Conservation (phyloP, 1,284 basidiomycete species). For the Ganoderma sinense region DNA sequence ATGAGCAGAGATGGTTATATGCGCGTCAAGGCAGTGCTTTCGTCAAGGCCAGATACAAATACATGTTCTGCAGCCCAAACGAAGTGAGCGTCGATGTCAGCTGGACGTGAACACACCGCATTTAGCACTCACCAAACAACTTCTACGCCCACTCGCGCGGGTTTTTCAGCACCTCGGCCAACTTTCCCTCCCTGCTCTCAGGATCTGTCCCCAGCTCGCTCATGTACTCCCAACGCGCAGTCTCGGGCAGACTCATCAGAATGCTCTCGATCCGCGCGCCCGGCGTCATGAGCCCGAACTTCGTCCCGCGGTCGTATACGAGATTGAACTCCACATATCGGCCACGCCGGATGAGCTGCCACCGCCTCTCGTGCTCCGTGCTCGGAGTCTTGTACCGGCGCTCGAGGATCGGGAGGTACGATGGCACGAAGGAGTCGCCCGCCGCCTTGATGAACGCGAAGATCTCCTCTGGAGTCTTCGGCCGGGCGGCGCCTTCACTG, state of each 20-base stretch:
- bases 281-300: slow-evolving; percentile 90
- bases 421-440: slow-evolving; percentile 83
- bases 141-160: slow-evolving; percentile 75
- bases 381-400: slow-evolving; percentile 61
- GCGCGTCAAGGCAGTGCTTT: not conserved
- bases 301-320: slow-evolving; percentile 87
- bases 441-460: slow-evolving; percentile 79
- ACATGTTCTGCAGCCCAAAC: not conserved
- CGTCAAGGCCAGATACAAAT: not conserved
- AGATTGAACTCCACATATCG: slow-evolving; percentile 96
- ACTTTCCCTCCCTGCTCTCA: slow-evolving; percentile 75
- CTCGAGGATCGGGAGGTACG: slow-evolving; percentile 86
- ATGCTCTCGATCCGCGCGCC: slow-evolving; percentile 94
- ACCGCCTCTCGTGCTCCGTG: slow-evolving; percentile 76
- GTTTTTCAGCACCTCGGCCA: slow-evolving; percentile 71
- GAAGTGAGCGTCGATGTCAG: not conserved
- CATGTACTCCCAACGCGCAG: slow-evolving; percentile 95
- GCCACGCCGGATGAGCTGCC: slow-evolving; percentile 91
- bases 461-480: slow-evolving; percentile 67
- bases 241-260: slow-evolving; percentile 75
- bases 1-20: not conserved
- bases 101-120: not conserved
- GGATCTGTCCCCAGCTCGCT: slow-evolving; percentile 75
- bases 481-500: slow-evolving; percentile 53
- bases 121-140: not conserved